A percentile compares a stretch with the other conserved stretches of the same genome.
Conservation (phyloP, 2,329 filamentous ascomycete genomes). For the Pseudogymnoascus sp. region DNA sequence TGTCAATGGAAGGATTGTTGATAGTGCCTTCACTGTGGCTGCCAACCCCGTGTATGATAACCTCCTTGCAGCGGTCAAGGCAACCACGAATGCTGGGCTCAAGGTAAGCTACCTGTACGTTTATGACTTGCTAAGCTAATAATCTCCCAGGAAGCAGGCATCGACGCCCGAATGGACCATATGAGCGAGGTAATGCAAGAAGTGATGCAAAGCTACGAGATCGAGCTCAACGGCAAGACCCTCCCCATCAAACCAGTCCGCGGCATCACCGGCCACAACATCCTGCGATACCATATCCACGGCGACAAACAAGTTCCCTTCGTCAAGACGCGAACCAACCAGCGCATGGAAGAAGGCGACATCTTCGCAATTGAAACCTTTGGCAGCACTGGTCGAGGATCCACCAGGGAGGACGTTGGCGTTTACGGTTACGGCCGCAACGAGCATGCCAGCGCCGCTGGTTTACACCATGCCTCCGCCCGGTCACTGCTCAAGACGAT, state of each 20-base stretch:
- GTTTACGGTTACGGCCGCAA: conserved; percentile 45
- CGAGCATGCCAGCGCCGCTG: conserved; percentile 30
- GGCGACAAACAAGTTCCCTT: conserved; percentile 50
- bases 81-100: conserved; percentile 57
- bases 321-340: conserved; percentile 40
- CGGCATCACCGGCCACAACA: conserved; percentile 48
- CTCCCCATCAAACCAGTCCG: conserved; percentile 48
- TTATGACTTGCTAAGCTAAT: conserved; percentile 3
- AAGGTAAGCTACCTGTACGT: conserved; percentile 13
- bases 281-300: conserved; percentile 46
- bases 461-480: conserved; percentile 43
- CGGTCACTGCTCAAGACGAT: conserved; percentile 51
- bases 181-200: conserved; percentile 53
- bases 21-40: conserved; percentile 72
- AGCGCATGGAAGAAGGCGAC: conserved; percentile 52
- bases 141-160: conserved; percentile 36
- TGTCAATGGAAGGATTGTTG: conserved; percentile 71
- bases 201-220: conserved; percentile 55
- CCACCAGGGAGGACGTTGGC: conserved; percentile 40
- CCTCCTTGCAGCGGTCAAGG: conserved; percentile 64
- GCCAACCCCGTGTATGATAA: conserved; percentile 71
- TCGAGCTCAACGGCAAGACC: conserved; percentile 44
- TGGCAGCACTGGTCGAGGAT: conserved; percentile 46
- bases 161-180: conserved; percentile 46
- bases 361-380: conserved; percentile 53